Conservation (phyloP, 2,329 filamentous ascomycete species). For the Alternaria burnsii region DNA sequence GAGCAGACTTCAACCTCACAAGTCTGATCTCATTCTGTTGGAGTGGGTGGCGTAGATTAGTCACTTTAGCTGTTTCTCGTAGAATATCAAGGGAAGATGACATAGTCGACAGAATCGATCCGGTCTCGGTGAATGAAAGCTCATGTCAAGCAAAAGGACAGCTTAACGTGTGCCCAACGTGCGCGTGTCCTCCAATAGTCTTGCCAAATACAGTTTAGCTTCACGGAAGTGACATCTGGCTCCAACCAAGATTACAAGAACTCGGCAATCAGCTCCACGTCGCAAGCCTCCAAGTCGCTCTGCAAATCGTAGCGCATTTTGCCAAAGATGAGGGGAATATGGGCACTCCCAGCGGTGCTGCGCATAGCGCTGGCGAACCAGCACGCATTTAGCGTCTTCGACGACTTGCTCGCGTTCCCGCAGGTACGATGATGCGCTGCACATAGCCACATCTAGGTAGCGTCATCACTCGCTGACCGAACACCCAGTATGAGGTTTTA, state of each 20-base stretch:
- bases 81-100: no score
- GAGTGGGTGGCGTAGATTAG: no score
- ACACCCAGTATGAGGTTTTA: constrained; percentile 75
- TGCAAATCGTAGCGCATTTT: constrained; percentile 1
- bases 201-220: constrained; percentile 21
- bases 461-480: constrained; percentile 18
- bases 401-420: constrained; percentile 86
- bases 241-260: constrained; percentile 32
- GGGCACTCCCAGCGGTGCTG: constrained; percentile 58
- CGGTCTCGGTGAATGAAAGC: no score
- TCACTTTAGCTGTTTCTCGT: no score
- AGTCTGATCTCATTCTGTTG: no score
- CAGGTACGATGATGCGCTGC: constrained; percentile 67
- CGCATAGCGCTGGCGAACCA: constrained; percentile 62
- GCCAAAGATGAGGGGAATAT: constrained; percentile 54
- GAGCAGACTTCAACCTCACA: no score
- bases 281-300: constrained; percentile 12
- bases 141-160: no score
- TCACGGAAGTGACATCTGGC: constrained; percentile 44
- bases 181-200: constrained; percentile 4
- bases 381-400: constrained; percentile 81
- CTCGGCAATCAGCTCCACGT: constrained; percentile 22
- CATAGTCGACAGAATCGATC: no score
- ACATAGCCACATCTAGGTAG: neutral
- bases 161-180: no score